Percentiles rank a stretch among this genome's conserved stretches.
Evolutionary conservation across 2,329 filamentous ascomycete genomes (phyloP).

Genomic region (Alternaria atra): DNA sequence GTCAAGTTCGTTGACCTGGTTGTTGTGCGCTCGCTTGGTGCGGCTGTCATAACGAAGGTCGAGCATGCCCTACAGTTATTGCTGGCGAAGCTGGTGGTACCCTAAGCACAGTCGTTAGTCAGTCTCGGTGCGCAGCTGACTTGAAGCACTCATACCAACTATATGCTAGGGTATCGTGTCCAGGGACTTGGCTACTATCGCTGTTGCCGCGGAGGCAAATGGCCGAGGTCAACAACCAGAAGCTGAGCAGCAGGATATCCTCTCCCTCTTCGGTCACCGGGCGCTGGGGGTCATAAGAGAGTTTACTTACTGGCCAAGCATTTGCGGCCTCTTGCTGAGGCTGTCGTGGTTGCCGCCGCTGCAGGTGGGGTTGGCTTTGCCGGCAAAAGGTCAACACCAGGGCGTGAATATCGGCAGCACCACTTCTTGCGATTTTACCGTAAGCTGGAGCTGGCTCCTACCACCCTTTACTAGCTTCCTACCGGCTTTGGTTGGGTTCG

Average conservation of each 20-base stretch:
- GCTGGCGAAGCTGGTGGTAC: not conserved
- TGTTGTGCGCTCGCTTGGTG: not conserved
- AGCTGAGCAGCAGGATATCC: not conserved
- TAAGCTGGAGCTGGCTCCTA: not conserved
- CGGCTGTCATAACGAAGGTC: not conserved
- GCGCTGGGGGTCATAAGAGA: not conserved
- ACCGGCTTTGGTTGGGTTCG: not conserved
- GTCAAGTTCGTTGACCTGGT: not conserved
- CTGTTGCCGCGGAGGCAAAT: not conserved
- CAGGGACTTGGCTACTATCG: not conserved
- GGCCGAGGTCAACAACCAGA: not conserved
- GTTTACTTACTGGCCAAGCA: not conserved
- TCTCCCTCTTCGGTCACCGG: too few species aligned
- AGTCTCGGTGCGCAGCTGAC: not conserved
- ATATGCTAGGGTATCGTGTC: not conserved
- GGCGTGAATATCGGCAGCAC: not conserved
- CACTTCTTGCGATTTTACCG: not conserved
- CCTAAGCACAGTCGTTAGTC: not conserved
- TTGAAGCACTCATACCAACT: not conserved
- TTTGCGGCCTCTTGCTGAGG: not conserved
- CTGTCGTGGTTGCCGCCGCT: not conserved
- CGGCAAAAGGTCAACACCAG: not conserved
- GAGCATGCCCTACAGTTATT: not conserved
- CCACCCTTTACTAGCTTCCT: not conserved
- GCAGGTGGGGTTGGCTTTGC: not conserved